Percentiles rank a stretch among this genome's conserved stretches.
These are phyloP conservation scores for Aureoboletus auriporus DNA, from an alignment of 768 basidiomycete genomes.

Conservation along the genomic window DNA sequence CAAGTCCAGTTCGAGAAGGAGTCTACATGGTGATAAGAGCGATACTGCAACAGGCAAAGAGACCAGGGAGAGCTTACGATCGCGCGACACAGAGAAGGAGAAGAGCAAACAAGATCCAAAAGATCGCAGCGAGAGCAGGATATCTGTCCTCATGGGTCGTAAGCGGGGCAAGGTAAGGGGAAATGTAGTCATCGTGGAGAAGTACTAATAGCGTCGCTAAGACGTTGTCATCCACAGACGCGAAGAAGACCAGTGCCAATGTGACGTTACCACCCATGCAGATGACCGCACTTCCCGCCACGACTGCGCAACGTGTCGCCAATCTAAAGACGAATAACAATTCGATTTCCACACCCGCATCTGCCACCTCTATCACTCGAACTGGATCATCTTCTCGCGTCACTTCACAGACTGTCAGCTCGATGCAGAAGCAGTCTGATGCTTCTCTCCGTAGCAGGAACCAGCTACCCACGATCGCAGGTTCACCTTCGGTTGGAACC, in stretches of 20 bases:
- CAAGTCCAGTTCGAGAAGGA: slow-evolving; percentile 81
- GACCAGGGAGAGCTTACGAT: slow-evolving; percentile 49
- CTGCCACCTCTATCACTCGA: slow-evolving; percentile 37
- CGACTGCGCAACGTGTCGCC: slow-evolving; percentile 82
- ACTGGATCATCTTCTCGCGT: slow-evolving; percentile 53
- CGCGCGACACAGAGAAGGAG: slow-evolving; percentile 44
- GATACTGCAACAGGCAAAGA: slow-evolving; percentile 39
- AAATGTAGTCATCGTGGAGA: not conserved
- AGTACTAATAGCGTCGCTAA: slow-evolving; percentile 30
- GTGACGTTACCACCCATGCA: slow-evolving; percentile 87
- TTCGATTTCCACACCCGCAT: slow-evolving; percentile 41
- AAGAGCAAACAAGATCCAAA: slow-evolving; percentile 71
- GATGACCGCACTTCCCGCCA: slow-evolving; percentile 75
- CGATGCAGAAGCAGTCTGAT: slow-evolving; percentile 86
- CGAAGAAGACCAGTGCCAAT: slow-evolving; percentile 67
- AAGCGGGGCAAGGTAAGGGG: slow-evolving; percentile 85
- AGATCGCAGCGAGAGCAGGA: slow-evolving; percentile 86
- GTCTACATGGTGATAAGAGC: slow-evolving; percentile 59
- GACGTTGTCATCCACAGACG: slow-evolving; percentile 83
- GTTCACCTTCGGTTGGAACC: slow-evolving; percentile 84
- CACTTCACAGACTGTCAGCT: slow-evolving; percentile 81
- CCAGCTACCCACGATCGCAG: slow-evolving; percentile 87
- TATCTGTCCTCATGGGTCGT: slow-evolving; percentile 82
- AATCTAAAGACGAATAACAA: slow-evolving; percentile 60
- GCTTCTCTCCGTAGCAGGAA: slow-evolving; percentile 71